Evolutionary conservation across 2,329 filamentous ascomycete genomes (phyloP).

Genomic region (Bipolaris zeicola): DNA sequence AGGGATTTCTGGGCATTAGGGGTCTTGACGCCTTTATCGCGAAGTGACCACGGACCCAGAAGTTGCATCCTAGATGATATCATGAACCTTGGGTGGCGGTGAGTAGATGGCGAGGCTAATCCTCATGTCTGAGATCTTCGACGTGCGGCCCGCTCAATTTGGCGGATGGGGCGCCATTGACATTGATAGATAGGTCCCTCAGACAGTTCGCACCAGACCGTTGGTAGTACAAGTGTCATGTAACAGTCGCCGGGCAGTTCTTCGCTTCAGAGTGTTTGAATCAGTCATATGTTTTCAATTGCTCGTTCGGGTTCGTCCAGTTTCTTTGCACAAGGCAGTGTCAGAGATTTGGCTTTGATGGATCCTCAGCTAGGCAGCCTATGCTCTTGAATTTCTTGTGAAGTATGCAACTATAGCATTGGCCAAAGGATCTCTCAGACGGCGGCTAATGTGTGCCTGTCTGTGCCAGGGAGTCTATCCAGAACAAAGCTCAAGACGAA

Average conservation of each 20-base stretch:
- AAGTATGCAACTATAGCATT: neutral
- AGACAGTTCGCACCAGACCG: neutral
- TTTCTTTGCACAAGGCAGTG: neutral
- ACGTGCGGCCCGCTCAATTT: neutral
- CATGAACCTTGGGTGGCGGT: constrained; percentile 1
- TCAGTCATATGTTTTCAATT: neutral
- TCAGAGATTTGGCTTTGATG: neutral
- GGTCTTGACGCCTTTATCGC: neutral
- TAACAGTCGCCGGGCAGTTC: neutral
- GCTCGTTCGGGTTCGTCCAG: neutral
- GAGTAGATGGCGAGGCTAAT: constrained; percentile 1
- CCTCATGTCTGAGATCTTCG: neutral
- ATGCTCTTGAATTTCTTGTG: neutral
- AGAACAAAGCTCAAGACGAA: neutral
- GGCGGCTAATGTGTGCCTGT: neutral
- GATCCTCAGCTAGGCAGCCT: neutral
- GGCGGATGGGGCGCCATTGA: neutral
- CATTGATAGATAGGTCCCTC: neutral
- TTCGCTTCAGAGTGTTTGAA: neutral
- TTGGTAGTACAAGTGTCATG: neutral
- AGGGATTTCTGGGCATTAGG: neutral
- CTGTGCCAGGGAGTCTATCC: neutral
- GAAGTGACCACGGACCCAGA: constrained; percentile 4
- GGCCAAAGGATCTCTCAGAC: neutral
- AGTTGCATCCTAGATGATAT: constrained; percentile 4